Conservation (phyloP, 1,284 basidiomycete genomes). For the Golubevia pallescens region DNA sequence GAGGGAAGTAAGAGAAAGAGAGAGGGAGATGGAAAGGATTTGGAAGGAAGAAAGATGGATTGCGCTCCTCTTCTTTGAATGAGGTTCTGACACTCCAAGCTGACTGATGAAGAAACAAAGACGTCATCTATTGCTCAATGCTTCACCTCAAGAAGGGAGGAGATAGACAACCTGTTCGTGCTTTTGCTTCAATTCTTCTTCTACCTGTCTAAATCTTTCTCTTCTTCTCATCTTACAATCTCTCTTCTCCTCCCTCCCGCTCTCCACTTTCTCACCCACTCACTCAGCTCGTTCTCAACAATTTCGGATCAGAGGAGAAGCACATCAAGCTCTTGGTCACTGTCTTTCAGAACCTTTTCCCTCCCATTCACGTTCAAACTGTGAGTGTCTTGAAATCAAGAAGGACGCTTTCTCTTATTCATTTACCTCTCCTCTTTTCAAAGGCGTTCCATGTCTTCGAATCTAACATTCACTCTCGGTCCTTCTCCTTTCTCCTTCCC, state of each 20-base stretch:
- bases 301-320: constrained; percentile 74
- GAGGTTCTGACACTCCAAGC: too few species aligned
- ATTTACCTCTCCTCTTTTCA: too few species aligned
- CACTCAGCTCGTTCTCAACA: constrained; percentile 72
- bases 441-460: too few species aligned
- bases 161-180: too few species aligned
- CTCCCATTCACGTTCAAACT: constrained; percentile 77
- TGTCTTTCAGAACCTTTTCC: constrained; percentile 86
- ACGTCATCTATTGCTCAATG: too few species aligned
- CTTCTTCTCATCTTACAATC: not conserved
- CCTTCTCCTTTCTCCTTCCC: constrained; percentile 18
- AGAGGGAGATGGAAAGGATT: not conserved
- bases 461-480: too few species aligned
- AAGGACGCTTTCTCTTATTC: too few species aligned
- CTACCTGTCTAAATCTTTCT: constrained; percentile 2
- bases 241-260: constrained; percentile 68
- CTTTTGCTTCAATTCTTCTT: not conserved
- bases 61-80: not conserved
- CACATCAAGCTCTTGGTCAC: constrained; percentile 74
- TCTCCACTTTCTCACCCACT: constrained; percentile 71
- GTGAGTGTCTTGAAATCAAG: constrained; percentile 2
- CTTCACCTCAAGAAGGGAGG: too few species aligned
- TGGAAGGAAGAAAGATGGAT: not conserved
- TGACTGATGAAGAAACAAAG: too few species aligned
- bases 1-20: not conserved